These are phyloP conservation scores for Apocynum venetum DNA, from an alignment of 257 asterid species.

Conservation along the genomic window DNA sequence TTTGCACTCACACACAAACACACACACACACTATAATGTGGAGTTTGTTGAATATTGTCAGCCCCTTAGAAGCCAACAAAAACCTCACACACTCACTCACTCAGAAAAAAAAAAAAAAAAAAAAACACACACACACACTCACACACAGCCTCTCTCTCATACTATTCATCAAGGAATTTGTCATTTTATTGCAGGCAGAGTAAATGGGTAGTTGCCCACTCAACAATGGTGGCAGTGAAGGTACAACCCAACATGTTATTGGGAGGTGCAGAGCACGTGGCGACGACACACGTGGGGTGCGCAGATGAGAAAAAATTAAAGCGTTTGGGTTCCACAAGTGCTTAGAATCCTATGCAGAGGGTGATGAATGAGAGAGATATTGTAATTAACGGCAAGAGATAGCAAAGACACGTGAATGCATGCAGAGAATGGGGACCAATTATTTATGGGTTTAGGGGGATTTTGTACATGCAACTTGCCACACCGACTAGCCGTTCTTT, in stretches of 20 bases:
- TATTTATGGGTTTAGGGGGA: conserved; percentile 23
- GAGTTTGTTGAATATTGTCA: background rate
- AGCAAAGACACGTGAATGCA: conserved; percentile 71
- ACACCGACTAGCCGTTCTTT: no score
- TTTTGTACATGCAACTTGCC: no score
- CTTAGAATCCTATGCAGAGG: conserved; percentile 57
- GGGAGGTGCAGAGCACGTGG: conserved; percentile 52
- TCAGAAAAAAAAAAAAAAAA: no score
- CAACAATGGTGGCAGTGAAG: conserved; percentile 26
- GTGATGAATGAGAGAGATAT: conserved; percentile 38
- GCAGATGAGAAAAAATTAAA: conserved; percentile 20
- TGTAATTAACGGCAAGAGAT: conserved; percentile 40
- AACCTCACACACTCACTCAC: conserved; percentile 2
- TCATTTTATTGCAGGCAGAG: conserved; percentile 40
- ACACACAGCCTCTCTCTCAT: conserved; percentile 12
- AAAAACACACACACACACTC: background rate
- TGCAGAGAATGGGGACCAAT: conserved; percentile 68
- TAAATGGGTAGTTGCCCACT: conserved; percentile 17
- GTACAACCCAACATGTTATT: conserved; percentile 42
- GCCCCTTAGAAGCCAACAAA: background rate
- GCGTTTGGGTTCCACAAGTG: conserved; percentile 22
- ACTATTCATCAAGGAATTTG: conserved; percentile 43
- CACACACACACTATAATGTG: background rate
- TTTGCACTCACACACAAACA: background rate
- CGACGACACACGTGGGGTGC: conserved; percentile 61